Percentiles rank a stretch among this genome's conserved stretches.
Conservation (phyloP, 2,329 filamentous ascomycete species). For the Leptographium flavum region DNA sequence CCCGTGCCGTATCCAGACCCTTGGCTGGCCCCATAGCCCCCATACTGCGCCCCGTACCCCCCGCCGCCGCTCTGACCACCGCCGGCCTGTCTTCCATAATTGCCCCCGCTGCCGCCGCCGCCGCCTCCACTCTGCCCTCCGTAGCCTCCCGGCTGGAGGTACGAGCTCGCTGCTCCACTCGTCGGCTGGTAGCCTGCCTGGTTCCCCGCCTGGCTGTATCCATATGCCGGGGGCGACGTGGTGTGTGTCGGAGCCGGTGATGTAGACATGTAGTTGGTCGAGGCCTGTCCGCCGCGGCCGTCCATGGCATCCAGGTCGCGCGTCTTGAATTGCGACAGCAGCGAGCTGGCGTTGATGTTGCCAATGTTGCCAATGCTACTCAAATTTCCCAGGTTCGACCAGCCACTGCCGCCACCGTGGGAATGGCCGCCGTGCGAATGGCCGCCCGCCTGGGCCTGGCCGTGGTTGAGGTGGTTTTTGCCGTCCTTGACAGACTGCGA, state of each 20-base stretch:
- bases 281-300: conserved; percentile 24
- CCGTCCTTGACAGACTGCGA: conserved; percentile 73
- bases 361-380: conserved; percentile 34
- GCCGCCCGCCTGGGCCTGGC: conserved; percentile 15
- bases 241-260: conserved; percentile 18
- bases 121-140: neutral
- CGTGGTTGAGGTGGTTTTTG: conserved; percentile 52
- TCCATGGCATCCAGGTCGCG: conserved; percentile 43
- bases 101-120: neutral
- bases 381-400: conserved; percentile 19
- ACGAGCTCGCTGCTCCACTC: conserved; percentile 8
- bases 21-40: neutral
- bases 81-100: too few relatives aligned
- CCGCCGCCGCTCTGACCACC: too few relatives aligned
- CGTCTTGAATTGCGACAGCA: conserved; percentile 47
- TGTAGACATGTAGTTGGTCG: conserved; percentile 18
- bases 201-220: conserved; percentile 23
- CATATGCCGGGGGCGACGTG: conserved; percentile 19
- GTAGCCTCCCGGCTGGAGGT: conserved; percentile 3
- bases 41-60: neutral
- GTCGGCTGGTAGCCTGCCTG: neutral
- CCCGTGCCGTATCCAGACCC: neutral
- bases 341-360: conserved; percentile 27
- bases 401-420: conserved; percentile 17
- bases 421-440: conserved; percentile 15